phyloP scores from a whole-genome alignment of 805 yeast genomes.

The Zygoascus ofunaensis region DNA sequence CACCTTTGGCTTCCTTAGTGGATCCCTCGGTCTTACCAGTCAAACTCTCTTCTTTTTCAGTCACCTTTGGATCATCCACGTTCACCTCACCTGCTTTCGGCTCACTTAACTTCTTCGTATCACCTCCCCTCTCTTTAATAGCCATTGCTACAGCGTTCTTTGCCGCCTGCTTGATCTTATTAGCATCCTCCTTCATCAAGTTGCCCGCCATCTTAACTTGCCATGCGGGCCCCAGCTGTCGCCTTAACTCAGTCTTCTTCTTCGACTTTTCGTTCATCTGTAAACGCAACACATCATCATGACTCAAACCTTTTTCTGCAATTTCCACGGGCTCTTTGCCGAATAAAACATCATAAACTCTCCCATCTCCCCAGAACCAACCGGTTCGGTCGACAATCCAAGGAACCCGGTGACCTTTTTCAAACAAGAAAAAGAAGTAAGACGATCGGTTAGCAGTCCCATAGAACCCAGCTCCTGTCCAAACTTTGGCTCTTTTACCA shows the following conservation, averaged over 20 bases:
- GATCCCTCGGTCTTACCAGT: no score
- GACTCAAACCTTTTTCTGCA: constrained; percentile 61
- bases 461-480: constrained; percentile 83
- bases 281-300: constrained; percentile 49
- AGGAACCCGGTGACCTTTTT: constrained; percentile 44
- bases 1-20: background rate
- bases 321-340: constrained; percentile 70
- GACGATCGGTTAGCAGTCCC: constrained; percentile 70
- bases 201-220: constrained; percentile 41
- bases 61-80: no score
- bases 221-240: constrained; percentile 54
- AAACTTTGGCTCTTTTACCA: constrained; percentile 55
- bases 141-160: constrained; percentile 8
- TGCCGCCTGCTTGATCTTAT: constrained; percentile 19
- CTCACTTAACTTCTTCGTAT: no score
- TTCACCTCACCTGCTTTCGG: no score
- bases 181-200: constrained; percentile 37
- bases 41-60: no score
- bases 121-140: background rate
- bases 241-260: constrained; percentile 41
- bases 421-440: constrained; percentile 65
- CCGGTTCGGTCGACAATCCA: constrained; percentile 81
- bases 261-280: constrained; percentile 39
- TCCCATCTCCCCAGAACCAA: constrained; percentile 88
- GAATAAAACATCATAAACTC: constrained; percentile 72